Percentiles rank a stretch among this genome's conserved stretches.
phyloP scores from a whole-genome alignment of 352 stramenopile species.

The Chrysophaeum taylorii region DNA sequence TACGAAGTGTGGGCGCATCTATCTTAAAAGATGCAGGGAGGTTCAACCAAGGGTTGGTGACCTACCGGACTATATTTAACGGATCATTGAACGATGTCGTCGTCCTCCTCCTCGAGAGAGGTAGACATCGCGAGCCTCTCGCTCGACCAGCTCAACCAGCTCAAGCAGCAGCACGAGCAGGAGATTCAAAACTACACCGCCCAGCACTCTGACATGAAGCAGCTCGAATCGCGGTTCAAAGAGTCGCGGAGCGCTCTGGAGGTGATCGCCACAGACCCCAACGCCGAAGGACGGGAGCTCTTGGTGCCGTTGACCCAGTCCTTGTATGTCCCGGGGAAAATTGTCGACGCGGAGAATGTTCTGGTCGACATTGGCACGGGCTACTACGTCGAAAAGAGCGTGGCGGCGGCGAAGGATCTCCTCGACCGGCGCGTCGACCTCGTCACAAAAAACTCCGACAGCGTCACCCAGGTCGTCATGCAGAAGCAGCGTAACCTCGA shows the following conservation, averaged over 20 bases:
- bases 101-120: no score
- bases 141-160: conserved; percentile 78
- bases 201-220: conserved; percentile 54
- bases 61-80: no score
- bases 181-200: conserved; percentile 60
- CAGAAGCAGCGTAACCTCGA: conserved; percentile 65
- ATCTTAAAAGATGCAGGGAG: no score
- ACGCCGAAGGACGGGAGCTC: conserved; percentile 61
- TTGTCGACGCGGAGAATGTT: conserved; percentile 67
- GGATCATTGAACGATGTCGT: no score
- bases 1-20: no score
- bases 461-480: conserved; percentile 70
- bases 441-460: conserved; percentile 78
- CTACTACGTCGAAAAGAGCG: conserved; percentile 81
- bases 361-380: conserved; percentile 85
- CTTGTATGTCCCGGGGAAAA: conserved; percentile 78
- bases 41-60: no score
- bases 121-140: conserved; percentile 59
- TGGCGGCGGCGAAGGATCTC: conserved; percentile 71
- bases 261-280: conserved; percentile 43
- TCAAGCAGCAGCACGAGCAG: conserved; percentile 72
- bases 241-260: conserved; percentile 62
- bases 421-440: conserved; percentile 80
- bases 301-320: conserved; percentile 86
- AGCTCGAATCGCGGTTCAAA: conserved; percentile 59